phyloP scores from a whole-genome alignment of 164 flowering plant genomes.

The Houttuynia cordata region DNA sequence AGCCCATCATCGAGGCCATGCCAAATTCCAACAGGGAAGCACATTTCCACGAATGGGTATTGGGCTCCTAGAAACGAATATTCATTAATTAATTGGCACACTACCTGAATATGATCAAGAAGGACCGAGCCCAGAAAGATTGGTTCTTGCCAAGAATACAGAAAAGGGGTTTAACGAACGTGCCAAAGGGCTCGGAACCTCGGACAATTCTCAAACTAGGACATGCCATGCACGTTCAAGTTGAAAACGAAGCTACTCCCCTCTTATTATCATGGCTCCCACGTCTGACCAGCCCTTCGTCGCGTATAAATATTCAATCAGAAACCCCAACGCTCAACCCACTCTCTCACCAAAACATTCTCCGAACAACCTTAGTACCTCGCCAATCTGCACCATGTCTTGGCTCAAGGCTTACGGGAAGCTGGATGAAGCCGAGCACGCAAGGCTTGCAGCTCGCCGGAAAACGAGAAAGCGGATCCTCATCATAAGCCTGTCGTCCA shows the following conservation, averaged over 20 bases:
- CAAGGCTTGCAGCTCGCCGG: slow-evolving; percentile 21
- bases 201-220: too few relatives aligned
- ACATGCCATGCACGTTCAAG: neutral
- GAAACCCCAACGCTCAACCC: neutral
- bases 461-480: slow-evolving; percentile 37
- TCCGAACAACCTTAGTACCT: neutral
- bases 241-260: neutral
- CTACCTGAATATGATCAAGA: too few relatives aligned
- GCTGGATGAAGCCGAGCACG: slow-evolving; percentile 37
- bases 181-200: too few relatives aligned
- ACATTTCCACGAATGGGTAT: too few relatives aligned
- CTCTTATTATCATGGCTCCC: neutral
- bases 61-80: too few relatives aligned
- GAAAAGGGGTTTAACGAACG: too few relatives aligned
- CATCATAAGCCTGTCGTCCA: slow-evolving; percentile 34
- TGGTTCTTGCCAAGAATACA: too few relatives aligned
- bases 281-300: neutral
- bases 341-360: too few relatives aligned
- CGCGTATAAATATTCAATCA: neutral
- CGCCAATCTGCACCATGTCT: neutral
- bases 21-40: too few relatives aligned
- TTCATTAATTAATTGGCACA: too few relatives aligned
- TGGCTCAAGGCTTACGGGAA: slow-evolving; percentile 69
- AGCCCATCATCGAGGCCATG: too few relatives aligned
- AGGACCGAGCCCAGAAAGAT: too few relatives aligned